Evolutionary conservation across 2,329 filamentous ascomycete genomes (phyloP).

Genomic region (Venturiaceae sp.): DNA sequence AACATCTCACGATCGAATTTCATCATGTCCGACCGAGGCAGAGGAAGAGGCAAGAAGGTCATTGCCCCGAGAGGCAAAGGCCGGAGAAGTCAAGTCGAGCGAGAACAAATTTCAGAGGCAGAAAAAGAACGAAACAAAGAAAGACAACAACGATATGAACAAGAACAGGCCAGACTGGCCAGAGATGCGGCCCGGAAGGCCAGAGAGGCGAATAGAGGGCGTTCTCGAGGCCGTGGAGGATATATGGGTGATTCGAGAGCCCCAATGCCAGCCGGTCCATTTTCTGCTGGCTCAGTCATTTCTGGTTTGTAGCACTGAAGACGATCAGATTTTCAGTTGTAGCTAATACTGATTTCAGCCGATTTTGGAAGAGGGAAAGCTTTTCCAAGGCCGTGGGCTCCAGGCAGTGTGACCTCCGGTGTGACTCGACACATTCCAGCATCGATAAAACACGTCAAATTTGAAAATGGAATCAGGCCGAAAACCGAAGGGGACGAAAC

Average conservation of each 20-base stretch:
- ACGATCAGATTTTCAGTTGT: neutral
- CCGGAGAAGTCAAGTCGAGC: conserved; percentile 5
- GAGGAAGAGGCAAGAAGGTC: conserved; percentile 6
- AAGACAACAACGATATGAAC: neutral
- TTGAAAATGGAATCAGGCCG: neutral
- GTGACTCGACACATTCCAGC: neutral
- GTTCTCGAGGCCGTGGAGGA: conserved; percentile 8
- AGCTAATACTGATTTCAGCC: neutral
- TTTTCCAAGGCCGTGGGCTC: conserved; percentile 5
- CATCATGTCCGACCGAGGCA: neutral
- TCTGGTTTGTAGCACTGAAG: neutral
- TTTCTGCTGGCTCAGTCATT: conserved; percentile 3
- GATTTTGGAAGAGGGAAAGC: conserved; percentile 1
- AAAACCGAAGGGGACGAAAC: neutral
- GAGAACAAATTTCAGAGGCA: neutral
- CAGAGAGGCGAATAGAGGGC: neutral
- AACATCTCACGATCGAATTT: neutral
- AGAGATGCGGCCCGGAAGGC: neutral
- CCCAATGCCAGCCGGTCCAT: neutral
- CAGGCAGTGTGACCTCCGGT: neutral
- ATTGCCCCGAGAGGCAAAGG: conserved; percentile 6
- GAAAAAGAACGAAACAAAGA: conserved; percentile 2
- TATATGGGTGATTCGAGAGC: conserved; percentile 7
- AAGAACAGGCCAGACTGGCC: neutral
- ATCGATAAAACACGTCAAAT: neutral